phyloP scores from a whole-genome alignment of 2,329 filamentous ascomycete genomes.

The Blastomyces gilchristii region DNA sequence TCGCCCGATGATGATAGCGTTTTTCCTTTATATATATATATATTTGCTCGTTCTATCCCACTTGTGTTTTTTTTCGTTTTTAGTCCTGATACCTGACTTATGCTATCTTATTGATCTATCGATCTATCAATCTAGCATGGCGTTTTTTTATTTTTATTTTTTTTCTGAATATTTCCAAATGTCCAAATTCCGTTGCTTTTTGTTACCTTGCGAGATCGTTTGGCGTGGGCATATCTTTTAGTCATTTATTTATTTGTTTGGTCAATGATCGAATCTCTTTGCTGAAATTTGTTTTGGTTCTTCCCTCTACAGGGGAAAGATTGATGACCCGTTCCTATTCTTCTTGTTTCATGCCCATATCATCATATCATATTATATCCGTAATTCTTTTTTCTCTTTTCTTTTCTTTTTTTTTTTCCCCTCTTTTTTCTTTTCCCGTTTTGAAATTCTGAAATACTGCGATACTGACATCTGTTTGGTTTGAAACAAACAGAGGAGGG shows the following conservation, averaged over 20 bases:
- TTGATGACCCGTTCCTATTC: neutral
- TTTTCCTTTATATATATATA: neutral
- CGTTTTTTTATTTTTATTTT: neutral
- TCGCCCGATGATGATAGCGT: neutral
- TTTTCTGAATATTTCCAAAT: neutral
- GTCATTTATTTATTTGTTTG: neutral
- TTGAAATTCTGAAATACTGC: too few relatives aligned
- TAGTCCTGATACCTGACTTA: neutral
- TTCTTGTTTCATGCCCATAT: neutral
- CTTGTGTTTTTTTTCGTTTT: neutral
- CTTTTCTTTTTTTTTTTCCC: too few relatives aligned
- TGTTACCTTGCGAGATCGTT: neutral
- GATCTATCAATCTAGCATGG: neutral
- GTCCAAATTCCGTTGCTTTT: neutral
- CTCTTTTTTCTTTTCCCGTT: too few relatives aligned
- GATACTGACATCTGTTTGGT: too few relatives aligned
- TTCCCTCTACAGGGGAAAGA: neutral
- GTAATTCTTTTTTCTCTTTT: too few relatives aligned
- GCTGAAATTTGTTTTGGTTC: neutral
- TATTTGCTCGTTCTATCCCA: neutral
- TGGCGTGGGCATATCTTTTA: neutral
- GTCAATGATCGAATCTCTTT: neutral
- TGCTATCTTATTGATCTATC: neutral
- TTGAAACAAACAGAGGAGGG: too few relatives aligned
- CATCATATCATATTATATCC: too few relatives aligned